Evolutionary conservation across 148 eudicot species (phyloP).

Genomic region (Persicaria tinctoria): DNA sequence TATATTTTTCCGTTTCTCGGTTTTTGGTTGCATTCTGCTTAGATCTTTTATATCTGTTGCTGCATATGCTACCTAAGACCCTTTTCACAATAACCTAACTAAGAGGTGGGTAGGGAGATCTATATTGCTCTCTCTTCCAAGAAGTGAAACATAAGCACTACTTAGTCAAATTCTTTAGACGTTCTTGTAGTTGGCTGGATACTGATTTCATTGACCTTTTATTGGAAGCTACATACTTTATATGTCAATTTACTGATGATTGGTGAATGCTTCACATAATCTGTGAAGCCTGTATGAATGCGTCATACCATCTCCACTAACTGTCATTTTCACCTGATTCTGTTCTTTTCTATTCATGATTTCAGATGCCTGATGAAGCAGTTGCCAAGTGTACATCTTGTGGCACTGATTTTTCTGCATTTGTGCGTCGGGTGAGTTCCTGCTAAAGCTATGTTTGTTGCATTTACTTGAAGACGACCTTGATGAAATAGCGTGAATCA

Average conservation of each 20-base stretch:
- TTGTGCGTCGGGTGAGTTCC: slow-evolving; percentile 54
- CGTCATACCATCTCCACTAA: too few species aligned
- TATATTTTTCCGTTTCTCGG: not conserved
- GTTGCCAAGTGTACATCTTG: slow-evolving; percentile 65
- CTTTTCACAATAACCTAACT: not conserved
- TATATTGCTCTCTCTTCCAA: not conserved
- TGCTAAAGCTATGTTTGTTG: not conserved
- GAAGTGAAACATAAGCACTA: not conserved
- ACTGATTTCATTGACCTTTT: not conserved
- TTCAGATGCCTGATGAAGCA: slow-evolving; percentile 92
- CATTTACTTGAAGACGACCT: not conserved
- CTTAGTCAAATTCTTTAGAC: not conserved
- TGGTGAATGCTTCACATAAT: too few species aligned
- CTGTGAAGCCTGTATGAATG: too few species aligned
- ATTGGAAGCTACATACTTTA: not conserved
- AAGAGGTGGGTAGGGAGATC: not conserved
- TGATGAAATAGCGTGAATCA: not conserved
- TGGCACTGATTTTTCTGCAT: slow-evolving; percentile 60
- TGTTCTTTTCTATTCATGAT: not conserved
- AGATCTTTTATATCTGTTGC: not conserved
- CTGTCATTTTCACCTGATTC: too few species aligned
- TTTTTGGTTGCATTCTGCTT: not conserved
- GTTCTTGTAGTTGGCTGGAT: not conserved
- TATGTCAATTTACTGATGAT: not conserved
- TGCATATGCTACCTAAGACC: not conserved